Evolutionary conservation across 805 yeast species (phyloP).

Genomic region (Candida alai): DNA sequence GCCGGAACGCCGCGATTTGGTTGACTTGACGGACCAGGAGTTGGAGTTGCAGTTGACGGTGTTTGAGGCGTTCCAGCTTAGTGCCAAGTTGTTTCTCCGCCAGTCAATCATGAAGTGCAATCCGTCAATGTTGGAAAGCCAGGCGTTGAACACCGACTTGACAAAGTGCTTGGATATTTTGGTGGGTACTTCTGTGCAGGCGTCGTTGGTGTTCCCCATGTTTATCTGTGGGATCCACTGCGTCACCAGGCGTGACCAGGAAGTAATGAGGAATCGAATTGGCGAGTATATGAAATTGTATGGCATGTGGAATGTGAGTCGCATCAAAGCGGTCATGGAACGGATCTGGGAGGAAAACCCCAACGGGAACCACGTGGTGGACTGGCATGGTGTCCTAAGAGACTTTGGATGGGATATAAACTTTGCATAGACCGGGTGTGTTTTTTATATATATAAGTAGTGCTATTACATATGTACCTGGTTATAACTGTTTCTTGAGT

Average conservation of each 20-base stretch:
- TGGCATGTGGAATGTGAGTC: constrained; percentile 57
- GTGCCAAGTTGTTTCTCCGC: constrained; percentile 63
- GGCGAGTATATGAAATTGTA: constrained; percentile 58
- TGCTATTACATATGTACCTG: too few relatives aligned
- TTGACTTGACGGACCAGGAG: constrained; percentile 41
- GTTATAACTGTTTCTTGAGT: too few relatives aligned
- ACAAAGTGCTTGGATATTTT: constrained; percentile 56
- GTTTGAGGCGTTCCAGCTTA: constrained; percentile 67
- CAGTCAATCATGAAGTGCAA: constrained; percentile 61
- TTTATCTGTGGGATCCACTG: constrained; percentile 76
- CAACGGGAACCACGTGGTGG: constrained; percentile 57
- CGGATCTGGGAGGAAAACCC: constrained; percentile 47
- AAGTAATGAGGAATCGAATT: constrained; percentile 48
- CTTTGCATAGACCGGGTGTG: constrained; percentile 47
- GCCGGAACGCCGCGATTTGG: constrained; percentile 50
- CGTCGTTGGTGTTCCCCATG: constrained; percentile 70
- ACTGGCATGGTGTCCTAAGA: constrained; percentile 68
- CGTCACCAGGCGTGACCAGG: constrained; percentile 48
- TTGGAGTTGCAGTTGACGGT: constrained; percentile 63
- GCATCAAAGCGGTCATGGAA: constrained; percentile 43
- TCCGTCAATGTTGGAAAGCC: constrained; percentile 62
- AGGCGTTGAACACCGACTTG: constrained; percentile 51
- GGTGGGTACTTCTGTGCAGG: constrained; percentile 64
- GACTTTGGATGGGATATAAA: constrained; percentile 74
- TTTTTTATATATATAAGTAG: too few relatives aligned